Percentiles rank a stretch among this genome's conserved stretches.
Conservation (phyloP, 176 grass and related monocot genomes). For the Miscanthus lutarioriparius region DNA sequence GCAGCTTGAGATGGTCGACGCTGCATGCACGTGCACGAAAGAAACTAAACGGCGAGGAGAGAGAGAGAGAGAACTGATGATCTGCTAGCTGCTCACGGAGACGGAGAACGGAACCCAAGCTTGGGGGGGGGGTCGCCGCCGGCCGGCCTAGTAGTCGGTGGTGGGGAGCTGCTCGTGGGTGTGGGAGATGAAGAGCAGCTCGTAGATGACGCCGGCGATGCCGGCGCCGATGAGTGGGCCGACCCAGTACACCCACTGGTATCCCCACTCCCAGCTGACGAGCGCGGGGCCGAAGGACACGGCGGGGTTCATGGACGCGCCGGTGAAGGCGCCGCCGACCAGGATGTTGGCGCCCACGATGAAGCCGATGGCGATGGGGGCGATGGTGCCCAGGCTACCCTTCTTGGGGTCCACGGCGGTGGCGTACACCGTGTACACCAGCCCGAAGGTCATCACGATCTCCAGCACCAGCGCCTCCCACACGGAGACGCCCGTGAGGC, state of each 20-base stretch:
- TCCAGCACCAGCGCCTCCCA: conserved; percentile 77
- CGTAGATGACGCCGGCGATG: conserved; percentile 79
- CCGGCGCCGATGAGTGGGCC: conserved; percentile 86
- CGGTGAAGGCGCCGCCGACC: conserved; percentile 73
- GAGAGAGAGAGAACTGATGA: neutral
- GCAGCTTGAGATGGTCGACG: neutral
- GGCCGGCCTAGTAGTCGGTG: conserved; percentile 58
- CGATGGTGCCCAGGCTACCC: conserved; percentile 83
- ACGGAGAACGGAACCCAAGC: neutral
- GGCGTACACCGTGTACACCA: conserved; percentile 97
- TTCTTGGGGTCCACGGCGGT: conserved; percentile 87
- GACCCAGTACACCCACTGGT: conserved; percentile 96
- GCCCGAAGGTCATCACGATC: conserved; percentile 98
- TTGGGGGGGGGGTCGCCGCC: too few relatives aligned
- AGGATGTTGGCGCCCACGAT: conserved; percentile 96
- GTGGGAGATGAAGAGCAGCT: conserved; percentile 71
- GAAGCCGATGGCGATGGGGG: conserved; percentile 93
- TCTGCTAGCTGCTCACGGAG: too few relatives aligned
- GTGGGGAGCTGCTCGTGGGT: conserved; percentile 81
- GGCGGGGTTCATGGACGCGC: conserved; percentile 98
- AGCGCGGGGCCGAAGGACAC: conserved; percentile 89
- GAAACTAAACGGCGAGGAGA: conserved; percentile 17
- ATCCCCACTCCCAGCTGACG: conserved; percentile 83
- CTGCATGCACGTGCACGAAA: neutral
- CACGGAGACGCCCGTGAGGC: conserved; percentile 53